Percentiles rank a stretch among this genome's conserved stretches.
These are phyloP conservation scores for Fusarium bactridioides DNA, from an alignment of 2,329 filamentous ascomycete genomes.

Conservation along the genomic window DNA sequence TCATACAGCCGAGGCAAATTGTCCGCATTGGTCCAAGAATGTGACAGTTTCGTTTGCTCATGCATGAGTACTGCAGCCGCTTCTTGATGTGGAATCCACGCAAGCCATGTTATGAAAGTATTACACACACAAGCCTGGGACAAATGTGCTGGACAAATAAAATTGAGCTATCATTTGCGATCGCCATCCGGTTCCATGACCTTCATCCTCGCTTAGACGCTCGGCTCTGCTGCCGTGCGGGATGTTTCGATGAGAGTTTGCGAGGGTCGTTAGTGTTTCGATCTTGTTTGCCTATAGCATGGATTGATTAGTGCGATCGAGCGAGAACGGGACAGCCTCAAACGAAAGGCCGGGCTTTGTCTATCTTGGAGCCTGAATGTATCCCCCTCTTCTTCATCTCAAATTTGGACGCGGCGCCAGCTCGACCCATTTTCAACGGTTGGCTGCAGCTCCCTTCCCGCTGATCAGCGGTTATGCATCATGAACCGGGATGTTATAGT, in stretches of 20 bases:
- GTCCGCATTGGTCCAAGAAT: slow-evolving; percentile 1
- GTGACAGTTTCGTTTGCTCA: slow-evolving; percentile 22
- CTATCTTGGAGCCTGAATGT: neutral
- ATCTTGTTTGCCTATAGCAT: neutral
- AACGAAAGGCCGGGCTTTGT: neutral
- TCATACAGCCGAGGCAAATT: slow-evolving; percentile 5
- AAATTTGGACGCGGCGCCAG: neutral
- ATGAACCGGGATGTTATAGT: slow-evolving; percentile 10
- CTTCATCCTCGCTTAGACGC: neutral
- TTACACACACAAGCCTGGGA: neutral
- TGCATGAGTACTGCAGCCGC: slow-evolving; percentile 26
- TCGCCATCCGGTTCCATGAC: neutral
- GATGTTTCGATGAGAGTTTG: neutral
- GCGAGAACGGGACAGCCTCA: neutral
- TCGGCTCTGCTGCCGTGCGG: neutral
- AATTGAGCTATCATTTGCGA: slow-evolving; percentile 2
- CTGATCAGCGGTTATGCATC: slow-evolving; percentile 24
- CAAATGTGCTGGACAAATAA: neutral
- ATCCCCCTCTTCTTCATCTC: neutral
- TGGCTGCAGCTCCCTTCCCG: slow-evolving; percentile 17
- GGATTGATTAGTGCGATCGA: neutral
- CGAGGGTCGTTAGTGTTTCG: neutral
- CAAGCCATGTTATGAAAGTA: neutral
- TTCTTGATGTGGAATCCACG: slow-evolving; percentile 8
- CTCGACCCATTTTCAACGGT: slow-evolving; percentile 3